Conservation (phyloP, 805 yeast species). For the Starmerella sirachaensis region DNA sequence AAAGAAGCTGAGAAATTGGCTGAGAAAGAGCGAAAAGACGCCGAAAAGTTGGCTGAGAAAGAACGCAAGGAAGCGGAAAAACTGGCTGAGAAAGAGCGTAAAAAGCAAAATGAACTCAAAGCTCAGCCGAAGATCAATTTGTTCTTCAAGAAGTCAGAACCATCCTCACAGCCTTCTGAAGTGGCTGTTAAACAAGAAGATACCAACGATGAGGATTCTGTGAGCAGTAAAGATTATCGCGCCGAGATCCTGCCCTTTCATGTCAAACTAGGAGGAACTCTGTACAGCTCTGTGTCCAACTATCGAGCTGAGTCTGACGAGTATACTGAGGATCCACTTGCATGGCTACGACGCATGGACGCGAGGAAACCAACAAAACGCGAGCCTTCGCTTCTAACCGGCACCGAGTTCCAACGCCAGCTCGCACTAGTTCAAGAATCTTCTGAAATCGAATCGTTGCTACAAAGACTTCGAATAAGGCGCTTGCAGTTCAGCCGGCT, state of each 20-base stretch:
- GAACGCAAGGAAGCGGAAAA: constrained; percentile 20
- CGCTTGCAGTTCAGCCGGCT: constrained; percentile 27
- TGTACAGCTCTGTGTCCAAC: constrained; percentile 17
- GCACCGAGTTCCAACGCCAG: constrained; percentile 14
- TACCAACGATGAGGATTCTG: constrained; percentile 1
- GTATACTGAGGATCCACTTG: constrained; percentile 7
- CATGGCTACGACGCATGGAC: constrained; percentile 9
- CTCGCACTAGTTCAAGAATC: constrained; percentile 20
- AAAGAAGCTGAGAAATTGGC: constrained; percentile 11
- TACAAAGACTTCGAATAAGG: constrained; percentile 21
- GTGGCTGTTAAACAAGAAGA: constrained; percentile 3
- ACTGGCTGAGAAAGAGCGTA: constrained; percentile 18
- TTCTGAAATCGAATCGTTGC: constrained; percentile 13
- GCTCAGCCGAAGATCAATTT: constrained; percentile 21
- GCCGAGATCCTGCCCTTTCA: constrained; percentile 27
- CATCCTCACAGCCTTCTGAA: not conserved
- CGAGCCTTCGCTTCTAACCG: constrained; percentile 5
- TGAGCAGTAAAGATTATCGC: constrained; percentile 22
- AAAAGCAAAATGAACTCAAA: constrained; percentile 18
- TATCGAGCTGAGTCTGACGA: constrained; percentile 1
- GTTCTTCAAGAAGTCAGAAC: constrained; percentile 19
- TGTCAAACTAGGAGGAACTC: constrained; percentile 22
- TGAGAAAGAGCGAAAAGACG: constrained; percentile 20
- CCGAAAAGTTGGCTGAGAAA: constrained; percentile 14
- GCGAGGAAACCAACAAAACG: not conserved